Conservation (phyloP, 2,329 filamentous ascomycete species). For the Epichloe baconii region DNA sequence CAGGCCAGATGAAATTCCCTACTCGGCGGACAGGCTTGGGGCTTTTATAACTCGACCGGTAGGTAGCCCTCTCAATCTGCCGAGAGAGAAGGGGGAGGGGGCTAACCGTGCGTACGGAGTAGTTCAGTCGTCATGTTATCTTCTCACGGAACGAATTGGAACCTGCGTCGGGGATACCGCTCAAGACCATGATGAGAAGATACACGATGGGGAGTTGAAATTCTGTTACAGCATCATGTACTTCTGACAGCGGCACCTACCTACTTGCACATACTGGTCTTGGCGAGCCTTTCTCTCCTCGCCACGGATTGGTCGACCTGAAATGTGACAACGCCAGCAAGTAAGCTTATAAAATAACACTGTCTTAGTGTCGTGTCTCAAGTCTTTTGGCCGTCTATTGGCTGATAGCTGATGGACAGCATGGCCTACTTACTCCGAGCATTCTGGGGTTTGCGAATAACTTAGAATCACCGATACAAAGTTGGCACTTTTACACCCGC, state of each 20-base stretch:
- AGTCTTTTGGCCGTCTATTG: neutral
- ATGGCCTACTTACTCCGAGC: conserved; percentile 5
- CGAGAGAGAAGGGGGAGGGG: neutral
- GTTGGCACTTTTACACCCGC: conserved; percentile 1
- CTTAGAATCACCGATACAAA: neutral
- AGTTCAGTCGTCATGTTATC: neutral
- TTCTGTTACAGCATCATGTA: neutral
- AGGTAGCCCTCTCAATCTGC: neutral
- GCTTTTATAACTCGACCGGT: neutral
- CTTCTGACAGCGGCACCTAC: neutral
- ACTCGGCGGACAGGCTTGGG: neutral
- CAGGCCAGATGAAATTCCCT: neutral
- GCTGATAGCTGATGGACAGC: neutral
- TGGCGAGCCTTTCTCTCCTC: neutral
- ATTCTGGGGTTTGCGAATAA: neutral
- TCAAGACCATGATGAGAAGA: neutral
- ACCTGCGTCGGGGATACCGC: neutral
- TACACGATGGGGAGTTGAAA: neutral
- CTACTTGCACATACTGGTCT: neutral
- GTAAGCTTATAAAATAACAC: conserved; percentile 4
- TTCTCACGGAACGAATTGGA: conserved; percentile 1
- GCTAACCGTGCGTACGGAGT: neutral
- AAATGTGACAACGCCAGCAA: conserved; percentile 2
- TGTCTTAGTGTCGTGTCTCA: neutral
- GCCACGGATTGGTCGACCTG: neutral